Conservation (phyloP, 495 filamentous ascomycete genomes). For the Recurvomyces mirabilis region DNA sequence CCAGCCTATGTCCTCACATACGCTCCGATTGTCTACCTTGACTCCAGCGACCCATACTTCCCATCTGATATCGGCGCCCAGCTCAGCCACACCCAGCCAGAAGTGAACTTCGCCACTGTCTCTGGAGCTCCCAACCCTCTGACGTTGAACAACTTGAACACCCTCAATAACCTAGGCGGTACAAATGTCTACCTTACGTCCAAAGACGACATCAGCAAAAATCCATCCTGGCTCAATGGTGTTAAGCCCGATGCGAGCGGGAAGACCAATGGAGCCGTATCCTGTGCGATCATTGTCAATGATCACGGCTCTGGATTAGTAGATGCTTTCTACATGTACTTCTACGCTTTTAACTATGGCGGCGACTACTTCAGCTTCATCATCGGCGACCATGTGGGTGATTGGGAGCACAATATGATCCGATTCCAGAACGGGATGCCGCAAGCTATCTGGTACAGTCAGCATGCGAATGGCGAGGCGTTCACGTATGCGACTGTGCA, state of each 20-base stretch:
- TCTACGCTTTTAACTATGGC: conserved; percentile 48
- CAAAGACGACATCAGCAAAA: conserved; percentile 41
- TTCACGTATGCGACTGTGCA: conserved; percentile 47
- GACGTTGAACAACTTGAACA: conserved; percentile 45
- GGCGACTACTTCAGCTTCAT: conserved; percentile 22
- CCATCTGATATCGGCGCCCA: conserved; percentile 50
- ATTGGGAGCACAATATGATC: conserved; percentile 62
- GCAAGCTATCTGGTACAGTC: conserved; percentile 50
- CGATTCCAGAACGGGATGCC: conserved; percentile 50
- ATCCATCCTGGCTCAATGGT: conserved; percentile 42
- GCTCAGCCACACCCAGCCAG: conserved; percentile 43
- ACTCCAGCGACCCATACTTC: conserved; percentile 45
- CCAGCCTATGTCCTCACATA: conserved; percentile 1
- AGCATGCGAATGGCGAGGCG: conserved; percentile 51
- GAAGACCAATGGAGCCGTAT: conserved; percentile 37
- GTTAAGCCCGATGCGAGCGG: conserved; percentile 36
- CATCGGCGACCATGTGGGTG: conserved; percentile 52
- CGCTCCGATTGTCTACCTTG: conserved; percentile 35
- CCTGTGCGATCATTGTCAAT: conserved; percentile 42
- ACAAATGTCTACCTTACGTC: conserved; percentile 50
- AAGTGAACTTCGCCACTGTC: conserved; percentile 42
- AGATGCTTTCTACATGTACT: conserved; percentile 62
- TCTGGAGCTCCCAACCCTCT: conserved; percentile 34
- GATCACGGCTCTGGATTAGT: conserved; percentile 44
- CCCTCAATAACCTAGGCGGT: conserved; percentile 22